Base-by-base conservation (phyloP, 768 basidiomycete genomes). In the Dioszegia aurantiaca region DNA sequence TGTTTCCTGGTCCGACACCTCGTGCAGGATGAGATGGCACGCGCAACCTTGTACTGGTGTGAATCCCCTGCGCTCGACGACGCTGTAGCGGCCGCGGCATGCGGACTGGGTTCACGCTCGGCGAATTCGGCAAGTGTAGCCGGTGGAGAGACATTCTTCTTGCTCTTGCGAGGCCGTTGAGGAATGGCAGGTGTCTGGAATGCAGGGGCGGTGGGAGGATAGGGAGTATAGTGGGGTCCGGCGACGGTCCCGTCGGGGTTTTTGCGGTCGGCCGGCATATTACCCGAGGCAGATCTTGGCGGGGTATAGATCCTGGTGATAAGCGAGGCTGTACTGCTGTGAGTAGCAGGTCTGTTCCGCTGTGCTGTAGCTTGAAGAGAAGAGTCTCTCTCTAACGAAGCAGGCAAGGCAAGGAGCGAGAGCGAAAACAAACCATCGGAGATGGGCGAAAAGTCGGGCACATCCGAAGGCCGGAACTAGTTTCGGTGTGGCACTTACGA, bases 21-120 rank as follows among this genome's bases (percentile, higher is more conserved):
- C 46, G 74, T 73, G 60, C 77, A 78, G 17, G 72, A 72, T 21
- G 74, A 75, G 59, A 78, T 78, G 5, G 77, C 77, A 33, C 77
- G 52, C 0, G 77, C 77, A 30, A 77, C 74, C 36, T 73, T 70
- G 48, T 77, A 74, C 52, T 69, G 57, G 5, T 26, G 45, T 9
- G 10, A 8, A 42, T 42, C 40, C 33, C 19, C 51, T 19, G 21
- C 19, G 12, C n/a, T 21, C 19, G 21, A 24, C 31, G 44, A n/a
- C 26, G 30, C 16, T 28, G 46, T 31, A 12, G 46, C 28, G 4
- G 46, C 46, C 16, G 46, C 28, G 8, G 46, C 28, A 12, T 17
- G 3, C 2, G 51, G 51, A 19, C 51, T 53, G 21, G 19, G 23
- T 26, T 53, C 51, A 9, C 51, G 19, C 2, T 41, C 51, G 21